A percentile compares a stretch with the other conserved stretches of the same genome.
phyloP scores from a whole-genome alignment of 192 early-diverging fungal species.

The Rhizophagus prolifer region DNA sequence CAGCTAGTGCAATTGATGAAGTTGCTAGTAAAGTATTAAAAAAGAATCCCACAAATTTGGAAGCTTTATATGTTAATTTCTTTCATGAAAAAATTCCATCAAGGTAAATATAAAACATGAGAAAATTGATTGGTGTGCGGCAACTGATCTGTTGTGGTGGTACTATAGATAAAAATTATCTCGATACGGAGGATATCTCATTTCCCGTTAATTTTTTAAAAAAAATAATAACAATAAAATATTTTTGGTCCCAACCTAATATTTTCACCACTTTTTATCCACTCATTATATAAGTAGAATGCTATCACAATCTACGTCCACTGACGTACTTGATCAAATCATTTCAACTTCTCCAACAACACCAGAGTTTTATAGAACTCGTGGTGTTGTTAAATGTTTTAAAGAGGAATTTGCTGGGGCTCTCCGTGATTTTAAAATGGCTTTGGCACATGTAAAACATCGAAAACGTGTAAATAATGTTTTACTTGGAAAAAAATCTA shows the following conservation, averaged over 20 bases:
- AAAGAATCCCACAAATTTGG: slow-evolving; percentile 23
- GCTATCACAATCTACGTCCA: slow-evolving; percentile 29
- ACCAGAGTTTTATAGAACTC: slow-evolving; percentile 26
- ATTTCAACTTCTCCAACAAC: slow-evolving; percentile 21
- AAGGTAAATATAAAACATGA: slow-evolving; percentile 22
- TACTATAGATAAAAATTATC: slow-evolving; percentile 13
- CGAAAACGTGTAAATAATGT: slow-evolving; percentile 28
- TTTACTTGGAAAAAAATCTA: slow-evolving; percentile 16
- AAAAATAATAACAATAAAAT: not conserved
- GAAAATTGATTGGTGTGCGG: not conserved
- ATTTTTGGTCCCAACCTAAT: slow-evolving; percentile 15
- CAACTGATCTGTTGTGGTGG: slow-evolving; percentile 5
- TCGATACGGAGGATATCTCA: slow-evolving; percentile 1
- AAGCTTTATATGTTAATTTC: slow-evolving; percentile 26
- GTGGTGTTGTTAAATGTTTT: slow-evolving; percentile 30
- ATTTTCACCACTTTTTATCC: slow-evolving; percentile 16
- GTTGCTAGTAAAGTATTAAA: slow-evolving; percentile 28
- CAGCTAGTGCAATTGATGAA: slow-evolving; percentile 27
- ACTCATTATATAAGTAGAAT: slow-evolving; percentile 27
- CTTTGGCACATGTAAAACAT: slow-evolving; percentile 23
- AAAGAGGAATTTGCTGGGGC: slow-evolving; percentile 28
- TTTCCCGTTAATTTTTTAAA: not conserved
- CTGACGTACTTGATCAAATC: slow-evolving; percentile 23
- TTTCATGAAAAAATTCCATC: slow-evolving; percentile 30
- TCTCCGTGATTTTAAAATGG: slow-evolving; percentile 26